Evolutionary conservation across 2,329 filamentous ascomycete species (phyloP), one percentile per base, ranked within the genome.

Genomic region (Neobulgaria alba): DNA sequence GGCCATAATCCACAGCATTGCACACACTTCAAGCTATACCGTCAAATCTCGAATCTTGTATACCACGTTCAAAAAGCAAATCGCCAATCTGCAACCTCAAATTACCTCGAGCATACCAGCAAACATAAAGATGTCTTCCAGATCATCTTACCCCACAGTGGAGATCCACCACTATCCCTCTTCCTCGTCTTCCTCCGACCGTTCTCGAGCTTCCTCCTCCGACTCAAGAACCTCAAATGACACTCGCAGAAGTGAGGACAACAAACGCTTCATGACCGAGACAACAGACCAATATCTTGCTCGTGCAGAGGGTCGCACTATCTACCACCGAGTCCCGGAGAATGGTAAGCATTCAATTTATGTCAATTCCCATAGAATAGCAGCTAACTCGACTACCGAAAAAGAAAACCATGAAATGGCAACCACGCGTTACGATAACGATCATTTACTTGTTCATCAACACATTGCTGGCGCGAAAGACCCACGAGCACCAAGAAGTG

Each of bases 251-350:
- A n/a, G 38, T n/a, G n/a, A n/a, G n/a, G n/a, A n/a, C n/a, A n/a
- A n/a, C n/a, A n/a, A n/a, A n/a, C n/a, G n/a, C n/a, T n/a, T n/a
- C 39, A 51, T 45, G 42, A 33, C 39, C 10, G 29, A 17, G 15
- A 18, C 33, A 17, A 19, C 33, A 10, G 20, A 35, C 17, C 36
- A 36, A 10, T 33, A 33, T n/a, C 29, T n/a, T 4, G 18, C 23
- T 29, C 18, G 10, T 3, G 15, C 16, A 5, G 23, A 42, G 10
- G 31, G 23, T 21, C 18, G 17, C 31, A 21, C 39, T 7, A 20
- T 32, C 32, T 20, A 29, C 15, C 16, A 39, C 20, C 34, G 51
- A 34, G 48, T 46, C n/a, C 42, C 47, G 31, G 43, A 54, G n/a
- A 47, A 52, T 48, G 38, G 47, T 49, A 45, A 30, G 49, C 43